Base-by-base conservation (phyloP, 2,329 filamentous ascomycete genomes). In the Balansia obtecta region DNA sequence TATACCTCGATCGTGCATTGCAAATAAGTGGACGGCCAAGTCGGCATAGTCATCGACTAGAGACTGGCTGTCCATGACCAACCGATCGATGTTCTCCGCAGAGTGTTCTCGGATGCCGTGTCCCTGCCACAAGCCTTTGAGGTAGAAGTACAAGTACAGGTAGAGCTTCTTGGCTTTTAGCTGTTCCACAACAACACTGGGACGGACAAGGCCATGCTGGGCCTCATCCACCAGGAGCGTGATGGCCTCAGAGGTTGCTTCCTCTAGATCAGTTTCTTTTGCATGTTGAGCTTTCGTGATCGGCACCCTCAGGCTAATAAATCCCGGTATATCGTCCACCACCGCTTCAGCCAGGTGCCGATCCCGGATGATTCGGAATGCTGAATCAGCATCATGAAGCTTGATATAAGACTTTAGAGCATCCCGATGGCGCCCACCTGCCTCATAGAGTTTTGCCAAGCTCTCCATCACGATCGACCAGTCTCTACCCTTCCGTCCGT, bases 391-490 rank as follows among this genome's bases (percentile, higher is more conserved):
- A 67, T 98, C 88, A 62, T 96, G 89, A 3, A 97, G 77, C 54
- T 80, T 83, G 61, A 98, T 94, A 63, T 94, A 95, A 65, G 85
- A 93, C 60, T 80, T 83, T 43, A 98, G 71, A 1, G 94, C 91
- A 61, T 97, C 89, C 50, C 86, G 78, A 55, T 87, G 83, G 51
- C 86, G 82, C 0, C 88, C 87, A 56, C 83, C 85, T 9, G 86
- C 86, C 50, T 96, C 80, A 61, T 91, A 88, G 15, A 98, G 72
- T 61, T 83, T 88, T 0, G 88, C 91, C 37, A 98, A 72, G 52
- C 86, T 82, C 61, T 90, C 88, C 70, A 89, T 82, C n/a, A 98
- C 77, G 52, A 94, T 86, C 22, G 81, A 80, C 91, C 91, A 97
- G 61, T 97, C 90, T 50, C 85, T 73, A 0, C 85, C 85, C 55